phyloP scores from a whole-genome alignment of 352 stramenopile species.

The Halophytophthora batemanensis region DNA sequence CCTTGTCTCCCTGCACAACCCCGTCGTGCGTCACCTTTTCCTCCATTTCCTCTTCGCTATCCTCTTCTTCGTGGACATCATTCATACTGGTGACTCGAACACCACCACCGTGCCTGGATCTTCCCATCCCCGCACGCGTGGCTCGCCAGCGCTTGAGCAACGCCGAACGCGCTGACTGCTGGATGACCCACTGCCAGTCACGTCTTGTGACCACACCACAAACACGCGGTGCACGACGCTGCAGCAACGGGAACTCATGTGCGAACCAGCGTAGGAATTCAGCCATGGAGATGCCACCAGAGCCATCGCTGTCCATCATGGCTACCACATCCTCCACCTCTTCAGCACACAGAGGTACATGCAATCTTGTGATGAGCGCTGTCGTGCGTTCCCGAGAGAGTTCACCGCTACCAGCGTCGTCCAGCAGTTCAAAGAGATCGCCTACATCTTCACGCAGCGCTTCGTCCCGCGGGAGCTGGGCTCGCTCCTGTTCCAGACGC shows the following conservation, averaged over 20 bases:
- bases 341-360: conserved; percentile 47
- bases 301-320: conserved; percentile 82
- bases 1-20: no score
- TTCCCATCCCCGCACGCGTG: conserved; percentile 18
- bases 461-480: conserved; percentile 31
- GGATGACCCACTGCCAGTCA: conserved; percentile 64
- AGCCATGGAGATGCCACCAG: conserved; percentile 54
- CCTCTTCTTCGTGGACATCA: conserved; percentile 2
- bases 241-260: conserved; percentile 54
- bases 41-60: not conserved
- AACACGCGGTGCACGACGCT: conserved; percentile 39
- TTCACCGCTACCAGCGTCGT: conserved; percentile 46
- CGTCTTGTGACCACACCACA: conserved; percentile 49
- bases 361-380: conserved; percentile 52
- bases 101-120: not conserved
- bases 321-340: conserved; percentile 64
- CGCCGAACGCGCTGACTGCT: conserved; percentile 46
- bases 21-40: not conserved
- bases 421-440: conserved; percentile 73
- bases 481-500: conserved; percentile 38
- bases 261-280: conserved; percentile 71
- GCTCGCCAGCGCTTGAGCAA: conserved; percentile 54
- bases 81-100: not conserved
- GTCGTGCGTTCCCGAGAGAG: conserved; percentile 40
- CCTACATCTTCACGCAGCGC: conserved; percentile 50